Conservation (phyloP, 177 flowering plant species). For the Vitis hybrid region DNA sequence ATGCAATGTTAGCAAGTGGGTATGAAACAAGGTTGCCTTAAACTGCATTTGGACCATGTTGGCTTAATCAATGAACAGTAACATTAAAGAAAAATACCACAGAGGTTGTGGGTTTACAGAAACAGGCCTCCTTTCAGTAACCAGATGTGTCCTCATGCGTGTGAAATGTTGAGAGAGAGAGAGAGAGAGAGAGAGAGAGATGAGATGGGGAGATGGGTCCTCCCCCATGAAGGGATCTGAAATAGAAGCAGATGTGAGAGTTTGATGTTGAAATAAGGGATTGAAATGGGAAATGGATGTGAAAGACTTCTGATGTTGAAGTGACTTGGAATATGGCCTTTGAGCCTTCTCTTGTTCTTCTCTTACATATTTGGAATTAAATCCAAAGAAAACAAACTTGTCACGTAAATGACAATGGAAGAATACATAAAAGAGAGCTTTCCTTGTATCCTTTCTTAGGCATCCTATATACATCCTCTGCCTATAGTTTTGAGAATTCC, state of each 20-base stretch:
- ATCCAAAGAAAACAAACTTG: neutral
- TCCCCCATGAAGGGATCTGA: conserved; percentile 9
- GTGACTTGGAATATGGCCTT: conserved; percentile 23
- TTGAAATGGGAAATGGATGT: conserved; percentile 24
- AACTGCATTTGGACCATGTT: conserved; percentile 43
- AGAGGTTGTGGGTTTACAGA: conserved; percentile 14
- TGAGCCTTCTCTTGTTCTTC: conserved; percentile 13
- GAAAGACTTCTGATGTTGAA: conserved; percentile 34
- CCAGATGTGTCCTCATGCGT: conserved; percentile 2
- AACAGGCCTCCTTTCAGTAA: conserved; percentile 20
- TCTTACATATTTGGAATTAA: conserved; percentile 12
- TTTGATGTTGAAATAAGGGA: neutral
- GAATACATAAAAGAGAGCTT: neutral
- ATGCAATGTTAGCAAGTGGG: conserved; percentile 13
- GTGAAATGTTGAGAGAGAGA: conserved; percentile 9
- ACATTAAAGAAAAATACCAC: conserved; percentile 10
- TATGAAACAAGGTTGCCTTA: conserved; percentile 27
- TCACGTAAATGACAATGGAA: neutral
- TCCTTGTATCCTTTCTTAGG: neutral
- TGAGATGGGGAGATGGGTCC: conserved; percentile 16
- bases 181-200: conserved; percentile 19
- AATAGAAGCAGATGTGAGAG: conserved; percentile 8
- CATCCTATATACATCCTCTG: too few relatives aligned
- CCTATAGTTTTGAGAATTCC: too few relatives aligned
- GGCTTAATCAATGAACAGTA: conserved; percentile 17